These are phyloP conservation scores for Colletotrichum limetticola DNA, from an alignment of 2,329 filamentous ascomycete species.

Conservation along the genomic window DNA sequence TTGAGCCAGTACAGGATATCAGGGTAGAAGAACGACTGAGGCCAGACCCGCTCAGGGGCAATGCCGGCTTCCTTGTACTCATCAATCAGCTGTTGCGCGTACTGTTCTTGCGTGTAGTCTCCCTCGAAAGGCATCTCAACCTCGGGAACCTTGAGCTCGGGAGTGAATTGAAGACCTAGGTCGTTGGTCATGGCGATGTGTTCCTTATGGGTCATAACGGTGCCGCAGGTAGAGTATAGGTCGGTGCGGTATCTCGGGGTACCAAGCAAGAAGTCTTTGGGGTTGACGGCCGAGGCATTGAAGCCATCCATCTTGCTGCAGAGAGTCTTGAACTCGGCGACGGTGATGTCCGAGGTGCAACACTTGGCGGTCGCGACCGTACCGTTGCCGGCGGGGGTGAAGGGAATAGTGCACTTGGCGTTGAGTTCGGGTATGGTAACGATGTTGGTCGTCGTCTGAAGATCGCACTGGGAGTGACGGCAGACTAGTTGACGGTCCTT, in stretches of 20 bases:
- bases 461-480: slow-evolving; percentile 74
- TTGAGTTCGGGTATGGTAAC: slow-evolving; percentile 69
- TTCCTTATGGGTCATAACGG: slow-evolving; percentile 69
- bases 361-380: slow-evolving; percentile 69
- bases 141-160: slow-evolving; percentile 74
- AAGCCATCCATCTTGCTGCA: slow-evolving; percentile 78
- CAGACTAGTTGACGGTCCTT: slow-evolving; percentile 74
- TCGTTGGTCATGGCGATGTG: slow-evolving; percentile 69
- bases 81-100: slow-evolving; percentile 73
- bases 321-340: slow-evolving; percentile 73
- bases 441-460: slow-evolving; percentile 77
- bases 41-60: slow-evolving; percentile 64
- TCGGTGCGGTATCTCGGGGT: slow-evolving; percentile 73
- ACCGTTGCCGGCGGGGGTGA: slow-evolving; percentile 64
- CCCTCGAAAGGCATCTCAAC: slow-evolving; percentile 77
- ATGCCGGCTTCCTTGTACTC: slow-evolving; percentile 66
- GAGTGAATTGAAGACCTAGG: slow-evolving; percentile 71
- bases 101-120: slow-evolving; percentile 72
- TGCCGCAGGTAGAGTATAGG: slow-evolving; percentile 72
- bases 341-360: slow-evolving; percentile 78
- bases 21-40: slow-evolving; percentile 73
- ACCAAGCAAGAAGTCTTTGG: slow-evolving; percentile 66
- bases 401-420: slow-evolving; percentile 71
- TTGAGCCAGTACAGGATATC: slow-evolving; percentile 76
- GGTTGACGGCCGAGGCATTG: slow-evolving; percentile 67